Evolutionary conservation across 352 stramenopile genomes (phyloP).

Genomic region (Lagenidium giganteum): DNA sequence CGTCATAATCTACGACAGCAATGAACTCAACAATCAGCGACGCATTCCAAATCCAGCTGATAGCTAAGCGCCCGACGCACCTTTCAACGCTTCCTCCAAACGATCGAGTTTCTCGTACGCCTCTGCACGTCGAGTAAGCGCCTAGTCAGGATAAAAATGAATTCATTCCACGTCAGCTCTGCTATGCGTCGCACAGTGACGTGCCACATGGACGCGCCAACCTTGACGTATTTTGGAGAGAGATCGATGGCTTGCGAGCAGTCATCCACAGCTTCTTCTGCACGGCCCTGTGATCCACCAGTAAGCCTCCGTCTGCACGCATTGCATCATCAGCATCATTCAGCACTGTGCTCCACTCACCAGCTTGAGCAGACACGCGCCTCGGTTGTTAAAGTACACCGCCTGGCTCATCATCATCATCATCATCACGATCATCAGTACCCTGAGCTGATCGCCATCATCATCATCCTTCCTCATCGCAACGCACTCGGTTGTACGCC

Average conservation of each 20-base stretch:
- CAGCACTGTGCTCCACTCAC: no score
- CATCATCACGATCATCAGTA: background rate
- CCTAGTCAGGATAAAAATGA: conserved; percentile 17
- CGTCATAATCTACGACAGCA: conserved; percentile 62
- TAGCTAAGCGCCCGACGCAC: conserved; percentile 23
- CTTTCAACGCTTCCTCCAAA: conserved; percentile 90
- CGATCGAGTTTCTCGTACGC: conserved; percentile 92
- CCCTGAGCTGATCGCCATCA: background rate
- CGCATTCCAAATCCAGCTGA: background rate
- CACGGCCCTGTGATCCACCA: conserved; percentile 24
- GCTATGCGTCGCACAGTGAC: no score
- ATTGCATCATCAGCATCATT: no score
- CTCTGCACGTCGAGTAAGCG: conserved; percentile 88
- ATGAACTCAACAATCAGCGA: background rate
- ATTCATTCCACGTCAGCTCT: conserved; percentile 1
- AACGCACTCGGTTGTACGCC: conserved; percentile 64
- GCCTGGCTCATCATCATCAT: conserved; percentile 27
- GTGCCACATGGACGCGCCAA: no score
- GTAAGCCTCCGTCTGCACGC: no score
- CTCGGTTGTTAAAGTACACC: conserved; percentile 85
- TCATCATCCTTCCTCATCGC: background rate
- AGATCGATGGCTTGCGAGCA: conserved; percentile 92
- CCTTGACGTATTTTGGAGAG: conserved; percentile 97
- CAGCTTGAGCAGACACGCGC: conserved; percentile 68
- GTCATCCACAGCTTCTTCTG: conserved; percentile 92